Evolutionary conservation across 306 rosid genomes (phyloP), one percentile per base, ranked within the genome.

Genomic region (Vigna angularis): DNA sequence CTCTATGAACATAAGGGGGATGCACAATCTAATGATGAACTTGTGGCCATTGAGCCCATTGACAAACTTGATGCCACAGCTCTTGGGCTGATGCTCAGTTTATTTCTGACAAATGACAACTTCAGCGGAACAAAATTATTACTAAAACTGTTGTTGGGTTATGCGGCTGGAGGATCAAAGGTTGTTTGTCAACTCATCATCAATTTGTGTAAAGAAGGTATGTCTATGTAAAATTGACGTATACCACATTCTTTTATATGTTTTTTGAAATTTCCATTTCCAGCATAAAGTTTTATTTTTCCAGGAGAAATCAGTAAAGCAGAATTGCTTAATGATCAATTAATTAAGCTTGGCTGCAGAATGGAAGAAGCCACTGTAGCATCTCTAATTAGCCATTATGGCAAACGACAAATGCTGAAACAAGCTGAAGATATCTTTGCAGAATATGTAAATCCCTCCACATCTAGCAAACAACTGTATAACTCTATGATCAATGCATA

Each of bases 231-330:
- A 73, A 76, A 59, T 63, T 22, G 20, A 36, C 22, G 5, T 56
- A 2, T 42, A 51, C 66, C 62, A 61, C 66, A n/a, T 73, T 76
- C 66, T 45, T 24, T 64, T 20, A 55, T 66, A 44, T 53, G 40
- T 44, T 72, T 59, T 66, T 42, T 82, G 66, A 48, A 36, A 14
- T 79, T 75, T 82, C 45, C 38, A 72, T 57, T 63, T 83, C 52
- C 67, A 52, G 26, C 51, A 24, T 70, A 61, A 17, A 9, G 18
- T 45, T 70, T n/a, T 62, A 74, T 73, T 75, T 66, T 28, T 48
- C 66, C 91, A 94, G 98, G 97, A 72, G 95, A 94, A 86, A 76
- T 86, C 70, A 85, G 82, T 52, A 92, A 89, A 85, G 97, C 94
- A 38, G 91, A 89, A 86, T 74, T 80, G 40, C 89, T 86, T 75